Evolutionary conservation across 2,329 filamentous ascomycete species (phyloP), one percentile per base, ranked within the genome.

Genomic region (Colletotrichum zoysiae): DNA sequence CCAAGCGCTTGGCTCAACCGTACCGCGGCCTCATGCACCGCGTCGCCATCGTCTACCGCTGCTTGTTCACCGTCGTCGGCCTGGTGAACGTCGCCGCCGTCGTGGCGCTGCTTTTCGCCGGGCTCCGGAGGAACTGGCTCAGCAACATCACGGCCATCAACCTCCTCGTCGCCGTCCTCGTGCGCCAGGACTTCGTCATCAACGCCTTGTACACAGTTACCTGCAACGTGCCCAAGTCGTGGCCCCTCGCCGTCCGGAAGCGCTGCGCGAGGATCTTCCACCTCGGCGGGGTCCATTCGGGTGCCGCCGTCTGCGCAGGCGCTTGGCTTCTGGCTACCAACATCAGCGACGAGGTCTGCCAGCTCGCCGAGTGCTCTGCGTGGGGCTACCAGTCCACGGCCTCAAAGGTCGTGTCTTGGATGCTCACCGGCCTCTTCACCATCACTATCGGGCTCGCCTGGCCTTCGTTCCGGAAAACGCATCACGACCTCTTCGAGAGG

Each of bases 381-480:
- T 74, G 71, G 66, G 63, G 65, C 16, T 23, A 62, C 30, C 71
- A 57, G 40, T 78, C 86, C 35, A 79, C 81, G 58, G 81, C 81
- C 5, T 76, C 83, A 9, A 82, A 85, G 16, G 79, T 92, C 26
- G 86, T 88, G 14, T 91, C 88, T 77, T 77, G 90, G 51, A 84
- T 93, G 40, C 82, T 89, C 48, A 78, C 82, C 0, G 83, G 93
- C 58, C 83, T 93, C 74, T 76, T 89, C 67, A 77, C 82, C 48
- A 91, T 94, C 76, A 84, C 92, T 57, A 81, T 84, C 53, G 87
- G 38, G 3, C 59, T 90, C 57, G 90, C 93, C 1, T 87, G 91
- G 78, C 92, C 93, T 2, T 78, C 80, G 9, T 84, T 94, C 75
- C 89, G 93, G n/a, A 84, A 85, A 74, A 86, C 84, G 61, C 79